Percentiles rank a stretch among this genome's conserved stretches.
phyloP scores from a whole-genome alignment of 805 yeast species.

The Candida stauntonica region DNA sequence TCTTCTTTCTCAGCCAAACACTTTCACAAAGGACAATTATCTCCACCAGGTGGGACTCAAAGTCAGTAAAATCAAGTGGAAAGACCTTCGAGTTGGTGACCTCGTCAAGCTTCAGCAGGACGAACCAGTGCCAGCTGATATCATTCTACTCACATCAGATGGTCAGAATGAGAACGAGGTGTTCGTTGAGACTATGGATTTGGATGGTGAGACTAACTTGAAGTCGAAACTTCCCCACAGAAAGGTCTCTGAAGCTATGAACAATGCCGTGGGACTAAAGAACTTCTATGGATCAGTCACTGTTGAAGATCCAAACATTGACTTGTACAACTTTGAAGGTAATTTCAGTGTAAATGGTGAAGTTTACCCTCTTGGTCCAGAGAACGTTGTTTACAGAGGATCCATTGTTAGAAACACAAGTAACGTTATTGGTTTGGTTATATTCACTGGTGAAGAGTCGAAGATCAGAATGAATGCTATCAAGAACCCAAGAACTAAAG shows the following conservation, averaged over 20 bases:
- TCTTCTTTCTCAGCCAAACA: conserved; percentile 18
- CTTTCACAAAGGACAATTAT: conserved; percentile 29
- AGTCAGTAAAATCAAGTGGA: conserved; percentile 50
- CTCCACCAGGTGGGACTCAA: conserved; percentile 21
- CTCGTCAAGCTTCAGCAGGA: conserved; percentile 66
- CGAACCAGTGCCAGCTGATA: conserved; percentile 95
- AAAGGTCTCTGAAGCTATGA: conserved; percentile 50
- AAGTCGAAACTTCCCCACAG: conserved; percentile 69
- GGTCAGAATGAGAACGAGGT: conserved; percentile 54
- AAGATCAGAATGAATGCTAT: conserved; percentile 94
- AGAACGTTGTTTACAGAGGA: conserved; percentile 87
- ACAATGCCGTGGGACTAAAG: conserved; percentile 46
- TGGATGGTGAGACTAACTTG: conserved; percentile 95
- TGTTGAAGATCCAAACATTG: conserved; percentile 88
- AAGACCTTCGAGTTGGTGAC: conserved; percentile 82
- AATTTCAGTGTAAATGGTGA: conserved; percentile 40
- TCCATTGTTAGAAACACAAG: conserved; percentile 83
- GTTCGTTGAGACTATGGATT: conserved; percentile 91
- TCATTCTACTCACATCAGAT: conserved; percentile 64
- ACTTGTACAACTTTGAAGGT: conserved; percentile 90
- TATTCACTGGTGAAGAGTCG: conserved; percentile 94
- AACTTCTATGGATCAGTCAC: conserved; percentile 50
- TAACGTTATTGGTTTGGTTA: conserved; percentile 68
- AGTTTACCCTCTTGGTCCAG: conserved; percentile 63
- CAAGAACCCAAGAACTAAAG: conserved; percentile 83